Percentiles rank a stretch among this genome's conserved stretches.
Evolutionary conservation across 2,329 filamentous ascomycete species (phyloP).

Genomic region (Seiridium unicorne): DNA sequence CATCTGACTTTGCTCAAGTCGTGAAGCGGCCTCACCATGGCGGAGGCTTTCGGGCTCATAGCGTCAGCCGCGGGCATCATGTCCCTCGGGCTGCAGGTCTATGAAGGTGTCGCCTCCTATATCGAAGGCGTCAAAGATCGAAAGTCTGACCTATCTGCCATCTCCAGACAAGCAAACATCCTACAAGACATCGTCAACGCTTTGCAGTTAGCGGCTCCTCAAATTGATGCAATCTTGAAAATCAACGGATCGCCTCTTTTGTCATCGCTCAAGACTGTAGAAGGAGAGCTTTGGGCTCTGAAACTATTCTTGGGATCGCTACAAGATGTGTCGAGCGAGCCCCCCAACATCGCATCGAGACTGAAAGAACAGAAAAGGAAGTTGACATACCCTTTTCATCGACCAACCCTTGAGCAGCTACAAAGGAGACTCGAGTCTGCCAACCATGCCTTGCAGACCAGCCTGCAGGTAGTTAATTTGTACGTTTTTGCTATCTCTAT

Average conservation of each 20-base stretch:
- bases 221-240: background rate
- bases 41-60: background rate
- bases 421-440: background rate
- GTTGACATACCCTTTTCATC: background rate
- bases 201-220: background rate
- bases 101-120: background rate
- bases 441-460: background rate
- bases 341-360: background rate
- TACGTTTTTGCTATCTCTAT: background rate
- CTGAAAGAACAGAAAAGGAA: background rate
- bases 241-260: background rate
- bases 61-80: conserved; percentile 2
- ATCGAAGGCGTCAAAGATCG: background rate
- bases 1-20: background rate
- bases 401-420: background rate
- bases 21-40: background rate
- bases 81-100: background rate
- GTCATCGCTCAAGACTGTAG: background rate
- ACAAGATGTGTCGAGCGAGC: background rate
- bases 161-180: background rate
- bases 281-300: background rate
- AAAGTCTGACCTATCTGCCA: background rate
- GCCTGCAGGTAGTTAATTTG: background rate
- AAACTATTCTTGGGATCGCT: background rate
- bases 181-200: background rate